Conservation (phyloP, 768 basidiomycete species). For the Tephrocybe sp. region DNA sequence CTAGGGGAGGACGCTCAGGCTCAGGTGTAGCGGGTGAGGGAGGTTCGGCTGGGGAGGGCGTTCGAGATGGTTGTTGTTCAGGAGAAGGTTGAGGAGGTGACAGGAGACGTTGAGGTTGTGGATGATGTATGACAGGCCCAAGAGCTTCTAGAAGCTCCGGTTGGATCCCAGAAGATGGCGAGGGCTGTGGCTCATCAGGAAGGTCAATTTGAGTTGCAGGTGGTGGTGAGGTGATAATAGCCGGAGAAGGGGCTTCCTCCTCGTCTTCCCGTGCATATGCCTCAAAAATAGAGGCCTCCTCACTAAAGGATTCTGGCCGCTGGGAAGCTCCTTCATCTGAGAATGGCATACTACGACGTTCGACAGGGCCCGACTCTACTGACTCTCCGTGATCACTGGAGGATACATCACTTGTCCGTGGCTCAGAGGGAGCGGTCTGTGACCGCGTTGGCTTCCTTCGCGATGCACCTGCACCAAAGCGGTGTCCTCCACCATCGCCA, state of each 20-base stretch:
- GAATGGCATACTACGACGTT: conserved; percentile 37
- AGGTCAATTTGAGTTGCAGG: conserved; percentile 19
- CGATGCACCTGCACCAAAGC: conserved; percentile 61
- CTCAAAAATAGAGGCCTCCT: conserved; percentile 82
- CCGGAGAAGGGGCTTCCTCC: conserved; percentile 31
- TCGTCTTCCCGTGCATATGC: conserved; percentile 66
- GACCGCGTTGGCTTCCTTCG: conserved; percentile 33
- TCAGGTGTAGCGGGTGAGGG: conserved; percentile 18
- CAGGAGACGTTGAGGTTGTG: conserved; percentile 57
- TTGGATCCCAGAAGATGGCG: conserved; percentile 26
- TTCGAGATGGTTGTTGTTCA: conserved; percentile 42
- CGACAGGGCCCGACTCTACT: conserved; percentile 30
- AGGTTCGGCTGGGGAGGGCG: conserved; percentile 54
- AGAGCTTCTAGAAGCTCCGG: conserved; percentile 32
- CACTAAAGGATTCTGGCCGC: conserved; percentile 75
- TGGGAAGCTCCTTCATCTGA: conserved; percentile 43
- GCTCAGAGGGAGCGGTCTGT: conserved; percentile 31
- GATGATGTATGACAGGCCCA: conserved; percentile 56
- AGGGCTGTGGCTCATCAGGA: conserved; percentile 12
- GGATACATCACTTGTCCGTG: conserved; percentile 67
- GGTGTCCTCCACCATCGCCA: conserved; percentile 80
- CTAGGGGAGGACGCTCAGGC: conserved; percentile 22
- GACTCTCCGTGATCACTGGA: conserved; percentile 68
- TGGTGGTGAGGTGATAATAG: conserved; percentile 28
- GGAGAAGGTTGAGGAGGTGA: conserved; percentile 40